Evolutionary conservation across 768 basidiomycete species (phyloP).

Genomic region (Pleurotus djamor): DNA sequence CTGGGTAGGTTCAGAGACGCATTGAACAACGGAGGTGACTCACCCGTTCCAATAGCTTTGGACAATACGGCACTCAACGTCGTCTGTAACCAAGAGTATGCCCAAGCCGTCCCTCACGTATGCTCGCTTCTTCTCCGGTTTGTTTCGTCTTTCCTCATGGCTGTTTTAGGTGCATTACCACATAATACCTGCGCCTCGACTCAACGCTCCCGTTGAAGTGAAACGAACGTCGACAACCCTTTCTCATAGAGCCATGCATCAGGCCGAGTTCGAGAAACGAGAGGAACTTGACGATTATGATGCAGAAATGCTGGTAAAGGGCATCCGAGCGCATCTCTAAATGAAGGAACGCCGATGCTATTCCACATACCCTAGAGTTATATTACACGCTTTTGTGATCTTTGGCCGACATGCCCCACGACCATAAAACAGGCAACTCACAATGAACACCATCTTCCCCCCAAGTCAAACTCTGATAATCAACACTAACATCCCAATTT

Average conservation of each 20-base stretch:
- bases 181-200: slow-evolving; percentile 67
- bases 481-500: slow-evolving; percentile 64
- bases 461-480: slow-evolving; percentile 39
- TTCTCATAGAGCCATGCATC: slow-evolving; percentile 55
- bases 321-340: slow-evolving; percentile 43
- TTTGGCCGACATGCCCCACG: too few species aligned
- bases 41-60: slow-evolving; percentile 35
- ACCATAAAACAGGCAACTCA: too few species aligned
- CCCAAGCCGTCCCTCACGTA: slow-evolving; percentile 79
- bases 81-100: slow-evolving; percentile 81
- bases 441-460: slow-evolving; percentile 1
- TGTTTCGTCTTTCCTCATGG: background rate
- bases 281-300: slow-evolving; percentile 61
- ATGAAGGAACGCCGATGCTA: background rate
- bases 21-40: background rate
- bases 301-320: slow-evolving; percentile 39
- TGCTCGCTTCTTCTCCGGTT: slow-evolving; percentile 14
- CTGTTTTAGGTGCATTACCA: slow-evolving; percentile 67
- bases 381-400: too few species aligned
- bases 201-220: slow-evolving; percentile 20
- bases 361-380: background rate
- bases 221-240: slow-evolving; percentile 21
- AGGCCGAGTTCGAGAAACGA: slow-evolving; percentile 54
- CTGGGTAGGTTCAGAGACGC: slow-evolving; percentile 35
- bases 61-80: slow-evolving; percentile 70